Base-by-base conservation (phyloP, 768 basidiomycete genomes). In the Aureoboletus auriporus region DNA sequence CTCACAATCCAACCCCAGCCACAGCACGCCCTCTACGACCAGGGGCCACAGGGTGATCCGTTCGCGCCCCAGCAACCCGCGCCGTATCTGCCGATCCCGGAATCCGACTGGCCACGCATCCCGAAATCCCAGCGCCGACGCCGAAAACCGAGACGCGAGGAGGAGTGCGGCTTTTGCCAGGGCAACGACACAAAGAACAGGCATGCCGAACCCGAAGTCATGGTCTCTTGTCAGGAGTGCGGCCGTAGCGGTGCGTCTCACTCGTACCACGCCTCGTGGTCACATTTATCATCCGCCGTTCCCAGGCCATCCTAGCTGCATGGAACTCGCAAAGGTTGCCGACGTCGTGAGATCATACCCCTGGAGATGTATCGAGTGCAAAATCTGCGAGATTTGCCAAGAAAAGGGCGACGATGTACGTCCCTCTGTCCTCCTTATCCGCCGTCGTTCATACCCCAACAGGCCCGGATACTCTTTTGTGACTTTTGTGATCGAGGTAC, bases 301-400 rank as follows among this genome's bases (percentile, higher is more conserved):
- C 38, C 36, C 47, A 91, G 92, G 86, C 27, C 94, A 98, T 67
- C 86, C 86, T n/a, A 84, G 80, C 39, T 98, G 94, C 64, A 76
- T 95, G 73, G 69, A 84, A 54, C 75, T 84, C 29, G 68, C 71
- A 38, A 71, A 75, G 43, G 74, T 88, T 42, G 76, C 75, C 14
- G 75, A 82, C 35, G 72, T 76, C n/a, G 72, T 93, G 43, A 74
- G 76, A 48, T 74, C 75, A 26, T 94, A 94, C 64, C 71, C 76
- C 13, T 97, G 94, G 94, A 79, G 79, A 51, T 98, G 94, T 63
- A 77, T 83, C 31, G 90, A 93, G 55, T 96, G 94, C 73, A 96
- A 95, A 73, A 83, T 74, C 49, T 98, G 94, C 65, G 90, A 93
- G 70, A 72, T 91, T 47, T 97, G 94, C 63, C 69, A 77, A 39